These are phyloP conservation scores for Penicillium maclennaniae DNA, from an alignment of 495 filamentous ascomycete species.

Conservation along the genomic window DNA sequence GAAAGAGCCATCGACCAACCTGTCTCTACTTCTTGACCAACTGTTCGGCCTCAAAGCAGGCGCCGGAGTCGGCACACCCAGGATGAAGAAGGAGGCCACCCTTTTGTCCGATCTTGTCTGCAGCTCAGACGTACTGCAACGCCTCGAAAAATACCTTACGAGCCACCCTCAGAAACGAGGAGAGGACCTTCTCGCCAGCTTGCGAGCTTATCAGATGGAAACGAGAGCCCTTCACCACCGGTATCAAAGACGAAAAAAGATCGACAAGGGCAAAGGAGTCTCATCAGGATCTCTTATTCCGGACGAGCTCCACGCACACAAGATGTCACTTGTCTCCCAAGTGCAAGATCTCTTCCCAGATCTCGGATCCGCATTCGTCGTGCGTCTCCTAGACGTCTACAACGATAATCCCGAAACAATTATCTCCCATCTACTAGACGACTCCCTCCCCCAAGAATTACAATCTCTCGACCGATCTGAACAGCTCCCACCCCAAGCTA, in stretches of 20 bases:
- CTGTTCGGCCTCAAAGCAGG: constrained; percentile 73
- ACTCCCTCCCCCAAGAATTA: constrained; percentile 59
- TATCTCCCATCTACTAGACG: constrained; percentile 80
- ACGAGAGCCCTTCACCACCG: constrained; percentile 51
- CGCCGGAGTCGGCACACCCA: constrained; percentile 49
- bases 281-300: constrained; percentile 39
- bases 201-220: constrained; percentile 44
- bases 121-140: constrained; percentile 36
- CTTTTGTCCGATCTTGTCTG: constrained; percentile 46
- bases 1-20: constrained; percentile 60
- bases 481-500: constrained; percentile 28
- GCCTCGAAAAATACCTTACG: constrained; percentile 54
- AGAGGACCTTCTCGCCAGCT: constrained; percentile 36
- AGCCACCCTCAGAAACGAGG: constrained; percentile 45
- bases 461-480: constrained; percentile 39
- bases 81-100: constrained; percentile 36
- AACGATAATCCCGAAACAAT: constrained; percentile 72
- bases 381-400: constrained; percentile 76
- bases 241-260: constrained; percentile 52
- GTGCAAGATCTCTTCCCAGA: constrained; percentile 92
- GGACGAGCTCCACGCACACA: constrained; percentile 68
- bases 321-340: constrained; percentile 76
- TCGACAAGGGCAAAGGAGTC: constrained; percentile 66
- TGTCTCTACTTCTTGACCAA: constrained; percentile 72
- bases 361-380: constrained; percentile 77